Conservation (phyloP, 176 grass and related monocot genomes). For the Puccinellia tenuiflora region DNA sequence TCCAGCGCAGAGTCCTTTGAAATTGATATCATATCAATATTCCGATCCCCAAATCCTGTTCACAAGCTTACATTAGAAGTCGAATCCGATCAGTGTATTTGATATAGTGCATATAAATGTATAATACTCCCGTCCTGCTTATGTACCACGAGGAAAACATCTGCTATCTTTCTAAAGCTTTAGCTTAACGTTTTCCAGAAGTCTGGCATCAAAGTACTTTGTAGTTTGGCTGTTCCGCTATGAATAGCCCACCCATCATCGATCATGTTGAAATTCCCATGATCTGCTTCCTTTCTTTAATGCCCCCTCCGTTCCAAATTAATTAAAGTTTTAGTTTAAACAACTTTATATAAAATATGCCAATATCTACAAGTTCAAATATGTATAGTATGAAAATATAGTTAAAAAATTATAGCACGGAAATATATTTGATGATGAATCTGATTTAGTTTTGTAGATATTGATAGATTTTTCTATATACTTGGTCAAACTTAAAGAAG, state of each 20-base stretch:
- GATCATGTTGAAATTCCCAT: not conserved
- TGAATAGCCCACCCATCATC: not conserved
- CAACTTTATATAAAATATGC: not conserved
- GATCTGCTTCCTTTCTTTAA: not conserved
- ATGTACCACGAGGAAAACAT: not conserved
- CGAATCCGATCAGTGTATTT: not conserved
- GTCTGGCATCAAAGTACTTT: not conserved
- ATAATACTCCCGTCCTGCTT: not conserved
- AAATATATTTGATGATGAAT: not conserved
- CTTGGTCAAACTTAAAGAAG: not conserved
- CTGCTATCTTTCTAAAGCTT: not conserved
- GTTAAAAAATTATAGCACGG: not conserved
- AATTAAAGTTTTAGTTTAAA: not conserved
- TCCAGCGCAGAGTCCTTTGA: not conserved
- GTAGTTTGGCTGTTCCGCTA: not conserved
- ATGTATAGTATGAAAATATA: not conserved
- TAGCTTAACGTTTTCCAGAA: not conserved
- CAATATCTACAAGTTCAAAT: not conserved
- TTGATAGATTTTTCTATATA: not conserved
- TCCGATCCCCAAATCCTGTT: not conserved
- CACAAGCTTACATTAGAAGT: not conserved
- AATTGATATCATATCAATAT: not conserved
- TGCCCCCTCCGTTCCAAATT: not conserved
- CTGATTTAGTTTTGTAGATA: not conserved
- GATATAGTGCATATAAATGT: not conserved